Base-by-base conservation (phyloP, 139 green algal species). In the Nannochloris sp. region DNA sequence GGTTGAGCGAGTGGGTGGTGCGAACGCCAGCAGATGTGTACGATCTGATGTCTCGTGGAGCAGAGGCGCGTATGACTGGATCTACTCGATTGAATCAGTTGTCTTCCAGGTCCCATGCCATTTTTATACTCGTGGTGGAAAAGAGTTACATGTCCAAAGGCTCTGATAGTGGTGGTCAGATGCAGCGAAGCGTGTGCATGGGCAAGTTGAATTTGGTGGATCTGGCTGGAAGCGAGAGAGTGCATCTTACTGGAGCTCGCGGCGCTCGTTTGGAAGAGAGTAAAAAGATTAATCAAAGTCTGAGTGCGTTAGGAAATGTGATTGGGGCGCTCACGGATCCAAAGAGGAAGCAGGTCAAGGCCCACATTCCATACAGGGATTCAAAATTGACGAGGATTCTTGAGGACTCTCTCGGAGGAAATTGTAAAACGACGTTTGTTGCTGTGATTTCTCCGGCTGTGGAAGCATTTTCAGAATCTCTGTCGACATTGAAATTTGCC, bases 171-270 rank as follows among this genome's bases (percentile, higher is more conserved):
- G 6, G 24, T 54, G 18, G n/a, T 10, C 18, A 54, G n/a, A 54
- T 71, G 55, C 53, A 62, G 18, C 61, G 65, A 29, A 72, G 34
- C 21, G 71, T 78, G 12, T 74, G 87, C 67, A 88, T 97, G 21
- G 92, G 92, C 56, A 98, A 98, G 81, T 81, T 98, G 2, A 96
- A 97, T 76, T 84, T 98, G 65, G 92, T 98, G 36, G 92, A 98
- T 72, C 74, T 98, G 66, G 92, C 92, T 15, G 92, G 92, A 29
- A 87, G 70, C 49, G 92, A 98, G 86, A 81, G 92, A 5, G 91
- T 98, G 56, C 81, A 90, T 63, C 78, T 96, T 60, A 96, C 89
- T 14, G 92, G 88, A 4, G 89, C 88, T 9, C 89, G 86, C 21
- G 88, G 79, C 58, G 85, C 88, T 78, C 69, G 92, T 44, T 78